phyloP scores from a whole-genome alignment of 306 rosid species.

The Pachyrhizus erosus region DNA sequence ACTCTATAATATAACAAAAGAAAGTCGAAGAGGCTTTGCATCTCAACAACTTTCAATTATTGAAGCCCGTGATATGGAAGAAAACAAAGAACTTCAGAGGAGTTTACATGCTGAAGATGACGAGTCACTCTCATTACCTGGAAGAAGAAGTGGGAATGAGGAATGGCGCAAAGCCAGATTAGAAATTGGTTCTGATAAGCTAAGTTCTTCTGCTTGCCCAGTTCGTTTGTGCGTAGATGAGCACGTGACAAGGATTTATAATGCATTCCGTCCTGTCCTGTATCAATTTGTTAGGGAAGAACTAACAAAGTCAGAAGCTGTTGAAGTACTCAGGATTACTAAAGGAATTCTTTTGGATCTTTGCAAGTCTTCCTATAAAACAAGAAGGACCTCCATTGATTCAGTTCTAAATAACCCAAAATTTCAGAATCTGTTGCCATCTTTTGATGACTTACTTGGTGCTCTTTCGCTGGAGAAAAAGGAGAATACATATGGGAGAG shows the following conservation, averaged over 20 bases:
- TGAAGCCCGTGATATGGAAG: slow-evolving; percentile 72
- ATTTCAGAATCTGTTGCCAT: slow-evolving; percentile 63
- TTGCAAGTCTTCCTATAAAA: slow-evolving; percentile 65
- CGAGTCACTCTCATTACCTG: slow-evolving; percentile 76
- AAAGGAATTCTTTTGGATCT: slow-evolving; percentile 59
- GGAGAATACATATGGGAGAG: slow-evolving; percentile 61
- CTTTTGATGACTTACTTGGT: slow-evolving; percentile 62
- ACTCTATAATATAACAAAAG: slow-evolving; percentile 62
- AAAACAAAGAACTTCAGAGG: slow-evolving; percentile 67
- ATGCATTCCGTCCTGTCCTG: slow-evolving; percentile 71
- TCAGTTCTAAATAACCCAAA: slow-evolving; percentile 46
- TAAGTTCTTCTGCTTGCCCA: slow-evolving; percentile 71
- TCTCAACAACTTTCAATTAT: slow-evolving; percentile 64
- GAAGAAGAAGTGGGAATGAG: slow-evolving; percentile 88
- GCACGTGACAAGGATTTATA: slow-evolving; percentile 77
- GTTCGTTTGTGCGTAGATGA: slow-evolving; percentile 81
- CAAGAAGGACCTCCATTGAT: slow-evolving; percentile 66
- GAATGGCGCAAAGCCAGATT: slow-evolving; percentile 90
- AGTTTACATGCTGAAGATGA: slow-evolving; percentile 61
- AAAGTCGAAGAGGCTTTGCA: slow-evolving; percentile 64
- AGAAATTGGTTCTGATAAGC: slow-evolving; percentile 71
- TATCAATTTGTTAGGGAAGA: slow-evolving; percentile 61
- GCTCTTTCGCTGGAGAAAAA: slow-evolving; percentile 67
- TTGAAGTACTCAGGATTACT: slow-evolving; percentile 61
- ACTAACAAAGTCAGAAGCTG: slow-evolving; percentile 57